Evolutionary conservation across 2,329 filamentous ascomycete genomes (phyloP), one percentile per base, ranked within the genome.

Genomic region (Aspergillus sp.): DNA sequence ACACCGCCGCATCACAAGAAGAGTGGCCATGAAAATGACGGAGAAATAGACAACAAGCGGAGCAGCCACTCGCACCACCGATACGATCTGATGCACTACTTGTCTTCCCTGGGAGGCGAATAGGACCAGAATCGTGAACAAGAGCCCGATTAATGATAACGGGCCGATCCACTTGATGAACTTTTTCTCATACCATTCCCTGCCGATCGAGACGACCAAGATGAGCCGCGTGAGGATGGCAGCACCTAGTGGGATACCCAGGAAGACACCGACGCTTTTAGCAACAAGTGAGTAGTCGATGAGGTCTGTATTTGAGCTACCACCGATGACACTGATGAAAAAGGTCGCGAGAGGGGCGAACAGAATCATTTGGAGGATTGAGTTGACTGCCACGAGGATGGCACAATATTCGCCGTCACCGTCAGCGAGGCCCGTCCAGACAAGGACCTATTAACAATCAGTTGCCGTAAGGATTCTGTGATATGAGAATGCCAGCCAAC

Each of bases 71-170:
- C 89, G 77, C 4, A 93, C 70, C 0, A 95, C 88, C 0, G 85
- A 85, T 0, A 89, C 85, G 49, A 94, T 86, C 66, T 94, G 88
- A 54, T 87, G 79, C 1, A 91, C 83, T 1, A 93, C 86, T 43
- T 82, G 81, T 26, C 70, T 69, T 2, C 88, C 88, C 61, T 94
- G 88, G 1, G 83, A 86, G 0, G 86, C 88, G 62, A 95, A 94
- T 2, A 95, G 75, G 1, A 94, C 82, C 5, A 93, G 66, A 55
- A 95, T 93, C 1, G 88, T 94, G 71, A 90, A 94, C 1, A 95
- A 71, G 4, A 96, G 75, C 0, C 88, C 89, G 53, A 94, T 79
- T 2, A 95, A 75, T 0, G 86, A 91, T 75, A 80, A 84, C 0
- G 88, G 89, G 0, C 81, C 78, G 2, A 81, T 72, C 61, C 78